Percentiles rank a stretch among this genome's conserved stretches.
These are phyloP conservation scores for Daldinia childiae DNA, from an alignment of 495 filamentous ascomycete genomes.

Conservation along the genomic window DNA sequence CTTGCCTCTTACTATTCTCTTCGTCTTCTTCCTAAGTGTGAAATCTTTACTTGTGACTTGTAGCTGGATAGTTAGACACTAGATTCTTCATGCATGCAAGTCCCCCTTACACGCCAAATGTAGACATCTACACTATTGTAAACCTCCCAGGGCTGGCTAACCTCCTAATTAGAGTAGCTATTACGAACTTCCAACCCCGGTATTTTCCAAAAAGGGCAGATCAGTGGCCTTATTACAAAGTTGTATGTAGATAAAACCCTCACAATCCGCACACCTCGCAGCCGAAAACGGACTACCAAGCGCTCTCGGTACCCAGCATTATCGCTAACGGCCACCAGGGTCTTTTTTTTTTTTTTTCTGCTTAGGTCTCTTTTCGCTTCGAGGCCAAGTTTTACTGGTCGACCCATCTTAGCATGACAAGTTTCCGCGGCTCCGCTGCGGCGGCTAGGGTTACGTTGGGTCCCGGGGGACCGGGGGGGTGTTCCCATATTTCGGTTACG, in stretches of 20 bases:
- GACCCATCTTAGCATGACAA: slow-evolving; percentile 4
- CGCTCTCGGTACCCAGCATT: not conserved
- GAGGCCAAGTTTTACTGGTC: slow-evolving; percentile 9
- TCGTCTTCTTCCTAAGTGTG: not conserved
- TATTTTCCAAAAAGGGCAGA: not conserved
- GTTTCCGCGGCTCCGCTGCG: slow-evolving; percentile 26
- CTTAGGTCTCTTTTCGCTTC: slow-evolving; percentile 13
- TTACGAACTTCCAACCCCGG: not conserved
- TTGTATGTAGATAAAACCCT: not conserved
- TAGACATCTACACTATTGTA: not conserved
- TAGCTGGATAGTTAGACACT: not conserved
- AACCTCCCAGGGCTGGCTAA: not conserved
- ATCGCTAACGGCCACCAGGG: slow-evolving; percentile 25
- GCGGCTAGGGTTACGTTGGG: slow-evolving; percentile 25
- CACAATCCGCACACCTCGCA: not conserved
- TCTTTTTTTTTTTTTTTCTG: not conserved
- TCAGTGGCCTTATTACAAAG: not conserved
- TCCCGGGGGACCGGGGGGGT: not conserved
- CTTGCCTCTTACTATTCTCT: not conserved
- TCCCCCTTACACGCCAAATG: not conserved
- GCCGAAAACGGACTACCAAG: not conserved
- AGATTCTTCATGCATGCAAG: not conserved
- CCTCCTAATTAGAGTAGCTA: not conserved
- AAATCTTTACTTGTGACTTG: not conserved
- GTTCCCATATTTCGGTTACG: slow-evolving; percentile 17